These are phyloP conservation scores for Hypoxylon sp. DNA, from an alignment of 2,329 filamentous ascomycete species.

Conservation along the genomic window DNA sequence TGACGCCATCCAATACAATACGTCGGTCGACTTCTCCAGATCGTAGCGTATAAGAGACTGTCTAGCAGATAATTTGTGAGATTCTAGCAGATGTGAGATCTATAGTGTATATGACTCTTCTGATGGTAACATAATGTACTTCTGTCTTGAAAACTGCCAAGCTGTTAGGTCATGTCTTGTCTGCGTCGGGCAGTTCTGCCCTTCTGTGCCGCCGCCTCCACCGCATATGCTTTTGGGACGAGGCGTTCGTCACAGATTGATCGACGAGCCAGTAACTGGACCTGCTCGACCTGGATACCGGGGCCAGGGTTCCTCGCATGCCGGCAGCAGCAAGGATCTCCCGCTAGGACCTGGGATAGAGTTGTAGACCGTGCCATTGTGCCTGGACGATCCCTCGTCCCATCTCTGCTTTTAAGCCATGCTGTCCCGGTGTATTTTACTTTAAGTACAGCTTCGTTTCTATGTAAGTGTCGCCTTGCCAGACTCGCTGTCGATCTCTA, in stretches of 20 bases:
- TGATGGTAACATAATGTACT: background rate
- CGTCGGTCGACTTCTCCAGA: background rate
- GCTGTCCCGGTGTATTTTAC: conserved; percentile 16
- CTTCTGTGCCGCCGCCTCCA: conserved; percentile 13
- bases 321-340: conserved; percentile 11
- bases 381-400: conserved; percentile 30
- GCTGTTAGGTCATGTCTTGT: conserved; percentile 22
- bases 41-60: background rate
- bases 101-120: no score
- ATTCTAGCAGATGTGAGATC: no score
- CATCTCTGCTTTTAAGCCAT: conserved; percentile 25
- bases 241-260: conserved; percentile 38
- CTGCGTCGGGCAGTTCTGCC: conserved; percentile 7
- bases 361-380: conserved; percentile 10
- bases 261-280: conserved; percentile 27
- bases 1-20: conserved; percentile 5
- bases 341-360: conserved; percentile 19
- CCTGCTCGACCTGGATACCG: conserved; percentile 14
- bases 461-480: conserved; percentile 8
- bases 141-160: conserved; percentile 36
- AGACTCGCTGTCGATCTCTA: conserved; percentile 23
- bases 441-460: conserved; percentile 18
- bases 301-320: conserved; percentile 35
- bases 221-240: conserved; percentile 15
- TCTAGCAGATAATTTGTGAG: no score